These are phyloP conservation scores for Debaryomycetaceae sp. DNA, from an alignment of 1,139 yeast species.

Conservation along the genomic window DNA sequence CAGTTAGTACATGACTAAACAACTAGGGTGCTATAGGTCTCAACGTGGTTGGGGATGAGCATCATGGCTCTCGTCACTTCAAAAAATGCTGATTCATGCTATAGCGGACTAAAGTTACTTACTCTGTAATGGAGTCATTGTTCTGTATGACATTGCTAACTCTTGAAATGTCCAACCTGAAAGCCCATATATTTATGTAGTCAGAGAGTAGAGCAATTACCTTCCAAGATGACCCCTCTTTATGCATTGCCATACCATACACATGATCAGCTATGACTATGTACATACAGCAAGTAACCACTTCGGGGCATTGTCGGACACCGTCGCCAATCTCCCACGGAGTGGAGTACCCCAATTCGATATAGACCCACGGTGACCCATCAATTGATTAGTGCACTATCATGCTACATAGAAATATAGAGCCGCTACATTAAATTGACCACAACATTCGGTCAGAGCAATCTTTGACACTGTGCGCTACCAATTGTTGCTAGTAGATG, in stretches of 20 bases:
- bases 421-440: no score
- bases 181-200: no score
- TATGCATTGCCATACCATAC: neutral
- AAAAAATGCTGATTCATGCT: neutral
- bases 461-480: neutral
- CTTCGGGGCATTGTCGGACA: neutral
- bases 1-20: neutral
- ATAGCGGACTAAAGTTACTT: neutral
- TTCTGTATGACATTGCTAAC: neutral
- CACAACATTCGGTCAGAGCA: no score
- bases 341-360: neutral
- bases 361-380: neutral
- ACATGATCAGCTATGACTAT: neutral
- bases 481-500: neutral
- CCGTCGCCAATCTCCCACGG: neutral
- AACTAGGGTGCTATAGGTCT: neutral
- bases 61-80: no score
- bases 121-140: neutral
- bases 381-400: neutral
- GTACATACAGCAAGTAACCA: neutral
- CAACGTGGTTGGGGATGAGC: no score
- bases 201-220: no score
- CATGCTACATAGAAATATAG: no score
- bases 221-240: no score
- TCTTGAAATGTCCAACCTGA: no score